Evolutionary conservation across 805 yeast genomes (phyloP), one percentile per base, ranked within the genome.

Genomic region (Yarrowia phangngaensis): DNA sequence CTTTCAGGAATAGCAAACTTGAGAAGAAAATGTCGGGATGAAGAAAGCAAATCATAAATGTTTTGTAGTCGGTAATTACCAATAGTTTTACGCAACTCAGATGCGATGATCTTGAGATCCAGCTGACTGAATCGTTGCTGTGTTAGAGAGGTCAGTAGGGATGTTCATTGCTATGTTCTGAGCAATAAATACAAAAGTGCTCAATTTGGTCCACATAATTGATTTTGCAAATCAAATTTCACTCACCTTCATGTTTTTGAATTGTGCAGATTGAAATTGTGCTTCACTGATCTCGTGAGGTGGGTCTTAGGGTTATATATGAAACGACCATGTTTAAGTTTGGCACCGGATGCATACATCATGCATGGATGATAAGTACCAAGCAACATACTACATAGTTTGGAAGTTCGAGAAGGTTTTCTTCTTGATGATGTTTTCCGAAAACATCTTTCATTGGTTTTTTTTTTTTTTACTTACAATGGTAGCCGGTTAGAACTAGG

Each of bases 81-180:
- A 24, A 89, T 56, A 36, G 73, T 67, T 6, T 66, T 59, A 46
- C 72, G 72, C 33, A 89, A 72, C 64, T 90, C 97, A 15, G 72
- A 66, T 1, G 82, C 71, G 20, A 89, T 66, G 47, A 87, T 69
- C 61, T 80, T 82, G 34, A 90, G 72, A 64, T 90, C 97, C 51
- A 90, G 69, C 2, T 95, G 81, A 5, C 89, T 81, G 50, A 88
- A 76, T 67, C 97, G 75, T 73, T 90, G 97, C 80, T 89, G 60
- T 56, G 34, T 27, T 33, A 28, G 43, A 14, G 16, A 23, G 26
- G 19, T n/a, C 23, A 13, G 38, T 15, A 29, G 20, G 6, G 27
- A 24, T 19, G 54, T 20, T 17, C 30, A 26, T 13, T 20, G 27
- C 26, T 33, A 24, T 26, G 17, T 8, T 8, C 15, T 24, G 38